Base-by-base conservation (phyloP, 805 yeast species). In the Kazachstania africana region DNA sequence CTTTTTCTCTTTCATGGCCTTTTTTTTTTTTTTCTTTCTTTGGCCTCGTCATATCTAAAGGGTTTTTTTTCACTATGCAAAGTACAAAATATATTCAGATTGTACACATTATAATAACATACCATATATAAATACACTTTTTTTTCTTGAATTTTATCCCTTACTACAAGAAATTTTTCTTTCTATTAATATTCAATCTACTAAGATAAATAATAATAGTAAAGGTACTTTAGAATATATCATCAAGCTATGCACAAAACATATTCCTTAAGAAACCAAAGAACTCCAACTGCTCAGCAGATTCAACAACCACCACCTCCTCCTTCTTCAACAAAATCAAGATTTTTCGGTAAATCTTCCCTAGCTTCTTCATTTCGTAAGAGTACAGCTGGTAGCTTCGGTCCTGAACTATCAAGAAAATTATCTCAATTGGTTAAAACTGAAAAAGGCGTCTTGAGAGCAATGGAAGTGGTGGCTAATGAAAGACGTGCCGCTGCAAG, bases 401-500 rank as follows among this genome's bases (percentile, higher is more conserved):
- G 96, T 36, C 97, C 97, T 27, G 96, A 88, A 63, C 70, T 91
- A 53, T 73, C 96, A 26, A 77, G 93, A 63, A 88, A 88, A 59
- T 72, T 88, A 53, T 78, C 94, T 26, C 85, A 79, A 52, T 73
- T 83, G 57, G 83, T 91, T 57, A 91, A 88, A 72, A 81, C 85
- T 71, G 98, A 88, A 68, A 91, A 91, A 72, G 81, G 82, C 60
- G 80, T 88, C 43, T 78, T 87, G 81, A 78, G 95, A 62, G 76
- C 94, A 40, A 70, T 91, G 52, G 97, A 91, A 67, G 69, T 83
- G 43, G 87, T 84, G 37, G 84, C 96, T 47, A 74, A 80, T 51
- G 97, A 91, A 69, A 77, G 96, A 60, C 78, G 87, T 59, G 87
- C 80, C 52, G 95, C 87, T 47, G 98, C 97, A 50, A 87, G 85